Percentiles rank a stretch among this genome's conserved stretches.
These are phyloP conservation scores for Raddia guianensis DNA, from an alignment of 176 grass and related monocot species.

Conservation along the genomic window DNA sequence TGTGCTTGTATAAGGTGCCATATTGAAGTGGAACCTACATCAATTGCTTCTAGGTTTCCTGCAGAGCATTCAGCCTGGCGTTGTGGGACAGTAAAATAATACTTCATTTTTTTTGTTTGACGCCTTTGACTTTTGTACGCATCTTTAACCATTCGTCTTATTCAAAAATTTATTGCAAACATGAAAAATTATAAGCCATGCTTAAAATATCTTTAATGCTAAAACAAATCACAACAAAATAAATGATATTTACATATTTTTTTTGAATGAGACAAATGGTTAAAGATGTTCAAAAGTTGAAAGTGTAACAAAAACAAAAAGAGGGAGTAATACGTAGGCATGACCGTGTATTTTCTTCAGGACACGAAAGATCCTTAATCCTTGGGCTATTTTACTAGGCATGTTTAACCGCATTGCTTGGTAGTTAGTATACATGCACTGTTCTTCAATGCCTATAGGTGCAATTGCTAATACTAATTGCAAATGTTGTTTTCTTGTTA, in stretches of 20 bases:
- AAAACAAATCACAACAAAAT: too few relatives aligned
- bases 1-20: constrained; percentile 37
- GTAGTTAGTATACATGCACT: background rate
- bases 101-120: too few relatives aligned
- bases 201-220: too few relatives aligned
- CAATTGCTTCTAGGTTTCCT: constrained; percentile 11
- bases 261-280: too few relatives aligned
- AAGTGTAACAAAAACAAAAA: too few relatives aligned
- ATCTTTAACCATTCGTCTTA: too few relatives aligned
- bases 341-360: constrained; percentile 1
- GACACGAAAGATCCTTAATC: constrained; percentile 25
- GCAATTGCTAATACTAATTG: background rate
- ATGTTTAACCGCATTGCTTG: background rate
- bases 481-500: too few relatives aligned
- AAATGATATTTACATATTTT: too few relatives aligned
- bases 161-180: too few relatives aligned
- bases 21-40: background rate
- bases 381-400: background rate
- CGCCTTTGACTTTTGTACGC: too few relatives aligned
- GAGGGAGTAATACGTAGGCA: background rate
- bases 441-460: background rate
- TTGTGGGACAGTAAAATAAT: constrained; percentile 16
- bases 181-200: too few relatives aligned
- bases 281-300: too few relatives aligned
- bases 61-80: background rate